Percentiles rank a stretch among this genome's conserved stretches.
Conservation (phyloP, 805 yeast species). For the Candida lessepsii region DNA sequence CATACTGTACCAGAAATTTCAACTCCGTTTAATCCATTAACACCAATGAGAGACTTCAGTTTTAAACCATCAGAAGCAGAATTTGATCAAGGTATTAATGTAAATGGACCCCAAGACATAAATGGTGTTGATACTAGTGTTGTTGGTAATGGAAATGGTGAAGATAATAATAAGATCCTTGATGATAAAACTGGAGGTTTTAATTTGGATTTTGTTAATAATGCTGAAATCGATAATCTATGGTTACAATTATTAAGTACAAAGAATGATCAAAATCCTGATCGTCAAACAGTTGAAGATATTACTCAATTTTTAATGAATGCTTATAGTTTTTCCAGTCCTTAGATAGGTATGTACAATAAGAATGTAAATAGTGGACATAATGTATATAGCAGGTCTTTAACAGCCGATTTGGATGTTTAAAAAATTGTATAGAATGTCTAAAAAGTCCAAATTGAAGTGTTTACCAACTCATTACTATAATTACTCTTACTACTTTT, state of each 20-base stretch:
- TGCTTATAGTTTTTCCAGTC: slow-evolving; percentile 19
- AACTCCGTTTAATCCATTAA: slow-evolving; percentile 11
- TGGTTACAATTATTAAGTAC: slow-evolving; percentile 36
- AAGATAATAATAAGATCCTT: neutral
- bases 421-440: too few relatives aligned
- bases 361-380: neutral
- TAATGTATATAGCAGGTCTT: too few relatives aligned
- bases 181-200: slow-evolving; percentile 5
- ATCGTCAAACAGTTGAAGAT: slow-evolving; percentile 19
- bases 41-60: slow-evolving; percentile 7
- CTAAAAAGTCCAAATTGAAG: too few relatives aligned
- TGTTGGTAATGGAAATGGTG: neutral
- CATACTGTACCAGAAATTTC: neutral
- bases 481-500: too few relatives aligned
- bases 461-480: too few relatives aligned
- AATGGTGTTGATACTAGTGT: neutral
- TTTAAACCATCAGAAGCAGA: slow-evolving; percentile 1
- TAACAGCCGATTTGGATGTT: too few relatives aligned
- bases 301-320: slow-evolving; percentile 28
- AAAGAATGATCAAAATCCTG: slow-evolving; percentile 15
- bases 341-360: neutral
- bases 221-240: slow-evolving; percentile 32
- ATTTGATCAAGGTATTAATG: slow-evolving; percentile 8
- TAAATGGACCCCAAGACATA: neutral
- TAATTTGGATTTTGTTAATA: slow-evolving; percentile 21